Percentiles rank a stretch among this genome's conserved stretches.
Evolutionary conservation across 345 rosid genomes (phyloP).

Genomic region (Litchi chinensis): DNA sequence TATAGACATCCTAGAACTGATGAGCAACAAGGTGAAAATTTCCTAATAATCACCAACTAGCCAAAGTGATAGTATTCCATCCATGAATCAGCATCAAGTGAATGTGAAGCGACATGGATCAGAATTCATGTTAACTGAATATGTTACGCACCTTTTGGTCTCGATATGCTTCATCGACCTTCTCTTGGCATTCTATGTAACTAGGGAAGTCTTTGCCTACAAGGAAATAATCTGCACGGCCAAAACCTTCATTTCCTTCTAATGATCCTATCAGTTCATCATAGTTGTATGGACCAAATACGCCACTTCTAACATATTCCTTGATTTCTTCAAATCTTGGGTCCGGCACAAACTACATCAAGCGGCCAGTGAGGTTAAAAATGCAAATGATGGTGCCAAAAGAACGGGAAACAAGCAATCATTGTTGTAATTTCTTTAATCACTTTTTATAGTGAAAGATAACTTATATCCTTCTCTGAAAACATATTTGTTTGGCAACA

Average conservation of each 20-base stretch:
- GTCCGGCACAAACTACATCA: slow-evolving; percentile 64
- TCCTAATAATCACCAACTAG: neutral
- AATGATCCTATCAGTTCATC: slow-evolving; percentile 71
- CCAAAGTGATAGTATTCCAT: neutral
- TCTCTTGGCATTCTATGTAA: slow-evolving; percentile 76
- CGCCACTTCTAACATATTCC: slow-evolving; percentile 62
- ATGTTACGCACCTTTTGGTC: slow-evolving; percentile 56
- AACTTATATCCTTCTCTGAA: neutral
- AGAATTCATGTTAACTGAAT: slow-evolving; percentile 1
- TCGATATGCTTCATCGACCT: slow-evolving; percentile 68
- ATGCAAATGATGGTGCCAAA: neutral
- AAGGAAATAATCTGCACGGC: slow-evolving; percentile 79
- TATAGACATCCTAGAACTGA: neutral
- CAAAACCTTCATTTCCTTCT: slow-evolving; percentile 87
- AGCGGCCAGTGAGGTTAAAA: slow-evolving; percentile 11
- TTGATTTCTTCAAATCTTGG: slow-evolving; percentile 77
- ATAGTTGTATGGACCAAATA: slow-evolving; percentile 60
- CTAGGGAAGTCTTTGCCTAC: slow-evolving; percentile 89
- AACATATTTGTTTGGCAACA: neutral
- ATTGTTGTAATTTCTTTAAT: neutral
- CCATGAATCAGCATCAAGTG: too few relatives aligned
- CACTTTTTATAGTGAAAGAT: neutral
- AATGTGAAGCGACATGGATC: neutral
- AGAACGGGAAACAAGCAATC: neutral
- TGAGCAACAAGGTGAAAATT: neutral